A percentile compares a stretch with the other conserved stretches of the same genome.
These are phyloP conservation scores for Jatropha podagrica DNA, from an alignment of 441 rosid genomes.

Conservation along the genomic window DNA sequence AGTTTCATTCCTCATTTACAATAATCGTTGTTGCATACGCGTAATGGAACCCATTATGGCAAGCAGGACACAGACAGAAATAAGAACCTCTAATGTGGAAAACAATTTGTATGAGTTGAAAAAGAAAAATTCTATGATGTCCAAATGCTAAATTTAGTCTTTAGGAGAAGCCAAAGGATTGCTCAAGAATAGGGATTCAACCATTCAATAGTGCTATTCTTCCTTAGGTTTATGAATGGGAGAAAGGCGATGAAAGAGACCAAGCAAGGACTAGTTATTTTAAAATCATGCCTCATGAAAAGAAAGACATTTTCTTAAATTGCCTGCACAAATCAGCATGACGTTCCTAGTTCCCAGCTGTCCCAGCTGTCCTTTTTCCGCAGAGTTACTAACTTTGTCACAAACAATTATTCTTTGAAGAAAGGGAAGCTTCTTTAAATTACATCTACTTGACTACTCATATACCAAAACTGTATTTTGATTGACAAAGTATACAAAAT, in stretches of 20 bases:
- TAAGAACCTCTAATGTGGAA: neutral
- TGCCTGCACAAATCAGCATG: too few species aligned
- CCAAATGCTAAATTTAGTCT: neutral
- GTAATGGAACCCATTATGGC: neutral
- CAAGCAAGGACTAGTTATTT: too few species aligned
- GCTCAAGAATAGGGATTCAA: neutral
- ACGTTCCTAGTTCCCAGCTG: too few species aligned
- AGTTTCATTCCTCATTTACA: neutral
- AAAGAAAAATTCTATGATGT: neutral
- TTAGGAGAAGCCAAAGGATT: neutral
- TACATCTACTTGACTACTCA: neutral
- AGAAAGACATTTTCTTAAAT: too few species aligned
- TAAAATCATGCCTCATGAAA: too few species aligned
- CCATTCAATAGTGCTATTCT: neutral
- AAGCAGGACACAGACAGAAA: neutral
- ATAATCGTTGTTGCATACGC: neutral
- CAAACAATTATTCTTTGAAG: neutral
- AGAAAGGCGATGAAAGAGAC: too few species aligned
- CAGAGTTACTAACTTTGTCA: too few species aligned
- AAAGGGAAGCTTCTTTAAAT: neutral
- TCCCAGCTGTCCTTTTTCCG: too few species aligned
- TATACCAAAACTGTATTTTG: neutral
- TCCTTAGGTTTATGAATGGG: neutral
- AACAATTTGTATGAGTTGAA: neutral
- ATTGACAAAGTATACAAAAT: neutral